Evolutionary conservation across 768 basidiomycete species (phyloP).

Genomic region (Hysterangium stoloniferum): DNA sequence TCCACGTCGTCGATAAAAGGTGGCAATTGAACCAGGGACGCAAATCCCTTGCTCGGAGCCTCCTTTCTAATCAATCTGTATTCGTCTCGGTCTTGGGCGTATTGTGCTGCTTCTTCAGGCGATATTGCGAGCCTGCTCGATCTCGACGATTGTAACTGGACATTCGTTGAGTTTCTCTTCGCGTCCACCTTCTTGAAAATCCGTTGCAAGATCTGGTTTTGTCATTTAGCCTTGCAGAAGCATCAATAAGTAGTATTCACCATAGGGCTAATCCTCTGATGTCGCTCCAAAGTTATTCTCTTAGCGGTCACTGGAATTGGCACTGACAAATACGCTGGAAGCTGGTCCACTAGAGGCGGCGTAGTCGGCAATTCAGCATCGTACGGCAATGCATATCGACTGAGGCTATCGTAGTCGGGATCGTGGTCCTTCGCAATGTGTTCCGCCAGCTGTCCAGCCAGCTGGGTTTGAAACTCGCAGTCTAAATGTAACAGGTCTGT

Average conservation of each 20-base stretch:
- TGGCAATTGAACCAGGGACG: conserved; percentile 1
- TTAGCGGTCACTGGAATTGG: background rate
- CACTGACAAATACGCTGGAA: conserved; percentile 39
- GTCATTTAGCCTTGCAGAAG: background rate
- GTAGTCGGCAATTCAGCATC: conserved; percentile 26
- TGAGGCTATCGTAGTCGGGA: conserved; percentile 27
- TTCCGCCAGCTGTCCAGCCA: conserved; percentile 45
- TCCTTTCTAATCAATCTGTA: conserved; percentile 4
- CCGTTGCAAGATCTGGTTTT: background rate
- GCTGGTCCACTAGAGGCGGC: conserved; percentile 30
- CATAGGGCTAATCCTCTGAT: conserved; percentile 3
- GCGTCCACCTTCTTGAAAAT: background rate
- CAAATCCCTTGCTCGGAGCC: background rate
- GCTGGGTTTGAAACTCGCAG: conserved; percentile 12
- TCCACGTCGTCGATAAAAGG: background rate
- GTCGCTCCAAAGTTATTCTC: background rate
- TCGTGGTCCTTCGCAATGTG: conserved; percentile 37
- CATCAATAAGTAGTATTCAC: background rate
- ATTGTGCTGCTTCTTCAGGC: background rate
- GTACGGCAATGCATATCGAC: conserved; percentile 30
- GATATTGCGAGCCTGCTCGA: too few relatives aligned
- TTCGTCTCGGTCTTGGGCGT: background rate
- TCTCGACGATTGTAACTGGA: background rate
- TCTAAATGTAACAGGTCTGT: background rate
- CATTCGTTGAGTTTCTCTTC: background rate